Percentiles rank a stretch among this genome's conserved stretches.
phyloP scores from a whole-genome alignment of 345 rosid genomes.

The Sisymbrium irio region DNA sequence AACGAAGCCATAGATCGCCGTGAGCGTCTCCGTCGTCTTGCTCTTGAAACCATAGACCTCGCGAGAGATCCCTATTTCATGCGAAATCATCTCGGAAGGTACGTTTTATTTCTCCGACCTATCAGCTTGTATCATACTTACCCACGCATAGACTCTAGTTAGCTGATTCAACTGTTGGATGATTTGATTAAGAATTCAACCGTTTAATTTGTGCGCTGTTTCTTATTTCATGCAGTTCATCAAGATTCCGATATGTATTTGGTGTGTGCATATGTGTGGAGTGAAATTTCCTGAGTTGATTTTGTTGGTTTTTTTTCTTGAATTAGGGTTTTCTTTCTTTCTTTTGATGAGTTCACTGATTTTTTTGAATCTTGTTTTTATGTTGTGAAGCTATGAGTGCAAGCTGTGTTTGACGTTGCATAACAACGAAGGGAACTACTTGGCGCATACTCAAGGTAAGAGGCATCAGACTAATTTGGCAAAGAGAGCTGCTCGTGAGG shows the following conservation, averaged over 20 bases:
- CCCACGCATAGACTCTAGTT: background rate
- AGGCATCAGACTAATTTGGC: constrained; percentile 97
- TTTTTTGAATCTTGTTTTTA: constrained; percentile 2
- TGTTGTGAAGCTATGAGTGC: constrained; percentile 79
- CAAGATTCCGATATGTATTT: background rate
- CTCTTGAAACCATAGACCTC: constrained; percentile 93
- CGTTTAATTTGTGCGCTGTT: background rate
- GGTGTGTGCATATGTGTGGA: background rate
- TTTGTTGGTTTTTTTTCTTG: background rate
- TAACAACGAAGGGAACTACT: constrained; percentile 99
- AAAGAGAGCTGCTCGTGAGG: constrained; percentile 97
- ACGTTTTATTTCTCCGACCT: background rate
- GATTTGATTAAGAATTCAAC: background rate
- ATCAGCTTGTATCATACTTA: background rate
- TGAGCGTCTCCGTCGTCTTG: constrained; percentile 95
- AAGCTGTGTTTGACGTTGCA: constrained; percentile 94
- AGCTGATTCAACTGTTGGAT: background rate
- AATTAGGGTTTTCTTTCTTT: background rate
- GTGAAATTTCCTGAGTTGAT: background rate
- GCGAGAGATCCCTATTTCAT: constrained; percentile 98
- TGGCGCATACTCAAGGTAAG: constrained; percentile 97
- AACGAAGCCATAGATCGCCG: constrained; percentile 97
- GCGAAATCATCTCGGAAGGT: constrained; percentile 99
- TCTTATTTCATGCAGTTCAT: background rate
- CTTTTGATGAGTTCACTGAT: background rate